Evolutionary conservation across 371 early-diverging fungal genomes (phyloP).

Genomic region (Rozella allomycis): DNA sequence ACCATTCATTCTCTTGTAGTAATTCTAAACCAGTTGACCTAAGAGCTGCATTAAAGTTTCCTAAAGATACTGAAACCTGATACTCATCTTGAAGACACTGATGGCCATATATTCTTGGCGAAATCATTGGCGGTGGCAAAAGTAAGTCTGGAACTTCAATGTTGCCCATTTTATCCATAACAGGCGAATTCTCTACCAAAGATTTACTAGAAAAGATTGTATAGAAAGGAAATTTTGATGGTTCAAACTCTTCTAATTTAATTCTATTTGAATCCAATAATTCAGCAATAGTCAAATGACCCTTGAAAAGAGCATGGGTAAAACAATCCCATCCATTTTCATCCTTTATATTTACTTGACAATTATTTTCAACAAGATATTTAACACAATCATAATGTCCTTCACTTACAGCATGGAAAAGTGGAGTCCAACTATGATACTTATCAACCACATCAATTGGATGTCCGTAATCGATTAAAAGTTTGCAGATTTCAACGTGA

Average conservation of each 20-base stretch:
- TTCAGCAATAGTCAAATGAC: slow-evolving; percentile 17
- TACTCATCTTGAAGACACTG: slow-evolving; percentile 68
- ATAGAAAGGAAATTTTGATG: not conserved
- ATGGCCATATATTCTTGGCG: slow-evolving; percentile 45
- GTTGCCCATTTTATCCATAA: slow-evolving; percentile 24
- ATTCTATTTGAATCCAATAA: slow-evolving; percentile 6
- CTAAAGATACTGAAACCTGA: slow-evolving; percentile 48
- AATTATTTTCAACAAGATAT: slow-evolving; percentile 55
- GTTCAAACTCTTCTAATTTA: not conserved
- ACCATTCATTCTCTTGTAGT: slow-evolving; percentile 19
- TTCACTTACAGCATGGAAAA: slow-evolving; percentile 81
- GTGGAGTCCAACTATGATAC: slow-evolving; percentile 81
- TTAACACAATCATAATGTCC: slow-evolving; percentile 63
- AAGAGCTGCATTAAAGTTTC: slow-evolving; percentile 3
- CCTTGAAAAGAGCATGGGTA: slow-evolving; percentile 23
- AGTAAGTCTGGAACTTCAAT: slow-evolving; percentile 61
- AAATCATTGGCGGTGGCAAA: slow-evolving; percentile 86
- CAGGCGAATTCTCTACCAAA: slow-evolving; percentile 2
- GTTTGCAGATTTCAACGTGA: slow-evolving; percentile 39
- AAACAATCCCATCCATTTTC: slow-evolving; percentile 58
- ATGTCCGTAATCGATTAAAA: slow-evolving; percentile 46
- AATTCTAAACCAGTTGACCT: slow-evolving; percentile 12
- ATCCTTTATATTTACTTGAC: slow-evolving; percentile 47
- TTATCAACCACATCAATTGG: slow-evolving; percentile 59
- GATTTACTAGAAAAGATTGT: slow-evolving; percentile 1